Evolutionary conservation across 148 eudicot genomes (phyloP), one percentile per base, ranked within the genome.

Genomic region (Oxyria digyna): DNA sequence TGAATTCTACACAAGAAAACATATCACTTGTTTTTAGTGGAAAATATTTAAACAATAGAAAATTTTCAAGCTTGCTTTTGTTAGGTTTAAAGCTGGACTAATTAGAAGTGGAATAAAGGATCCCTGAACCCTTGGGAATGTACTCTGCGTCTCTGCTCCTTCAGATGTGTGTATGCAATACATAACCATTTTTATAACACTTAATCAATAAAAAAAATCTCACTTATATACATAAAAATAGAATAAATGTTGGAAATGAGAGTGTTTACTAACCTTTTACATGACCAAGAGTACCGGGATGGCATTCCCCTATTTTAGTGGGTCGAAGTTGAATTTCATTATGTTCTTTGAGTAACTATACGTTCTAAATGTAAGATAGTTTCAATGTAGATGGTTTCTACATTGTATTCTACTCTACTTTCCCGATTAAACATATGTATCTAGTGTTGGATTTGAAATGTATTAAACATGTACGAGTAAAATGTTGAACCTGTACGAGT

Each of bases 171-270:
- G 81, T 17, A 93, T 86, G 0, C 98, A 95, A 93, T 21, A 93
- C 98, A 72, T 85, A 93, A 26, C 98, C 98, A 70, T 80, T 90
- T 80, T 87, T 93, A 57, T 89, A 93, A 83, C 91, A 87, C 87
- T 96, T 93, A 69, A 10, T 49, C n/a, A 67, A 29, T 9, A 24
- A 68, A 23, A 23, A 50, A 21, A 42, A 21, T 8, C 23, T 52
- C 31, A 23, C 23, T 8, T 23, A 23, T 23, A 14, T 54, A 5
- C 29, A 54, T 24, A 15, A 8, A 54, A 1, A 38, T 38, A 0
- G 41, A 38, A 38, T 10, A 38, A 1, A 38, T 38, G 8, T 4
- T 38, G 41, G 0, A 38, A 1, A 38, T 3, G 8, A 38, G 4
- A 38, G 4, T 8, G 8, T 54, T 13, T 26, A 0, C 6, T 14